Conservation (phyloP, 192 early-diverging fungal genomes). For the Spizellomyces sp. region DNA sequence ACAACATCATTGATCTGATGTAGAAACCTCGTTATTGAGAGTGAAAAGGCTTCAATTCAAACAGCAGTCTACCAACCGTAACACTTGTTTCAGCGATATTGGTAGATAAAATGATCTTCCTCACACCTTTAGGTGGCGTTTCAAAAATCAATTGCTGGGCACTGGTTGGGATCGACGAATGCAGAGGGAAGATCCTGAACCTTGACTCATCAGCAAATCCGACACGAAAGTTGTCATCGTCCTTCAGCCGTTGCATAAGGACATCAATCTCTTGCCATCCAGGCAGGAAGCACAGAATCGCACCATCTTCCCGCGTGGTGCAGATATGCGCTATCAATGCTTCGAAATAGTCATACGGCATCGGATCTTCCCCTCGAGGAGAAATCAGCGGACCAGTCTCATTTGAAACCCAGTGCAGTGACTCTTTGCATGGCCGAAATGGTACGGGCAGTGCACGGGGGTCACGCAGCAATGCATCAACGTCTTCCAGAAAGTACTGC, state of each 20-base stretch:
- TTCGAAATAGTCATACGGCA: slow-evolving; percentile 57
- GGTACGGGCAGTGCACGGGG: slow-evolving; percentile 13
- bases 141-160: slow-evolving; percentile 76
- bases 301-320: slow-evolving; percentile 53
- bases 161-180: slow-evolving; percentile 68
- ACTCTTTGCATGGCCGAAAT: slow-evolving; percentile 22
- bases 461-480: slow-evolving; percentile 31
- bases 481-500: slow-evolving; percentile 66
- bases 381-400: slow-evolving; percentile 23
- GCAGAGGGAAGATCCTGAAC: slow-evolving; percentile 53
- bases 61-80: slow-evolving; percentile 50
- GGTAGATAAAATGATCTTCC: slow-evolving; percentile 80
- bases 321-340: slow-evolving; percentile 59
- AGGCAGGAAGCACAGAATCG: slow-evolving; percentile 71
- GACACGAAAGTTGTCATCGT: slow-evolving; percentile 49
- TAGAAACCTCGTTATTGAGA: not conserved
- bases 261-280: slow-evolving; percentile 72
- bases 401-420: slow-evolving; percentile 19
- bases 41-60: not conserved
- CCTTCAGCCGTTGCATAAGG: slow-evolving; percentile 54
- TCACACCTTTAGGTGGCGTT: slow-evolving; percentile 48
- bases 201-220: slow-evolving; percentile 42
- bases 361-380: slow-evolving; percentile 22
- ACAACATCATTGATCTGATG: slow-evolving; percentile 72
- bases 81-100: slow-evolving; percentile 86